phyloP scores from a whole-genome alignment of 495 filamentous ascomycete species.

The Aspergillus haitiensis region DNA sequence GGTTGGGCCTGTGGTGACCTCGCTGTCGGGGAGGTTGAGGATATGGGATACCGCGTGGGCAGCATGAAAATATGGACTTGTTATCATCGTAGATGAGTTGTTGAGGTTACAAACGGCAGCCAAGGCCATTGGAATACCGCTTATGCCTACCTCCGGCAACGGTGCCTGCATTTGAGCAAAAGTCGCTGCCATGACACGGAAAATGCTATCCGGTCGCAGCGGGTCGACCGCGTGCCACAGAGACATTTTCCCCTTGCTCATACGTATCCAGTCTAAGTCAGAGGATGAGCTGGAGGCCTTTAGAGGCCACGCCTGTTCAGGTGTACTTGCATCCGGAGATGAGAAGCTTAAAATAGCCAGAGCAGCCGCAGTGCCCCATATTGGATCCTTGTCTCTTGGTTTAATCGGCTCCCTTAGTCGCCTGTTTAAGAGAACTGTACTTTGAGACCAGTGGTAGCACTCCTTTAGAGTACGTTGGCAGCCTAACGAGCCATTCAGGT shows the following conservation, averaged over 20 bases:
- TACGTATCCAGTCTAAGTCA: conserved; percentile 44
- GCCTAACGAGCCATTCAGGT: conserved; percentile 31
- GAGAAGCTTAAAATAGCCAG: conserved; percentile 42
- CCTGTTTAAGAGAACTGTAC: conserved; percentile 39
- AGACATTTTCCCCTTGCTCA: conserved; percentile 46
- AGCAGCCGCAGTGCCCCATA: conserved; percentile 47
- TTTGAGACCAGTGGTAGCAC: conserved; percentile 46
- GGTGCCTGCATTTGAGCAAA: conserved; percentile 34
- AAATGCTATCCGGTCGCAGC: conserved; percentile 44
- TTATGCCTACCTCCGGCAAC: conserved; percentile 32
- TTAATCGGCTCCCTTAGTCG: conserved; percentile 35
- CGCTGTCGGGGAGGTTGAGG: conserved; percentile 27
- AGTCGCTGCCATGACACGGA: conserved; percentile 35
- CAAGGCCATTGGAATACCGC: conserved; percentile 35
- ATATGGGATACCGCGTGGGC: conserved; percentile 37
- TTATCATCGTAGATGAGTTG: conserved; percentile 34
- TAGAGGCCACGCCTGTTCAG: conserved; percentile 47
- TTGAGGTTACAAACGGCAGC: conserved; percentile 34
- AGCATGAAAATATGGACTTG: conserved; percentile 42
- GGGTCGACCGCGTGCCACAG: conserved; percentile 44
- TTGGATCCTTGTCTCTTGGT: conserved; percentile 42
- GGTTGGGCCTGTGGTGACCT: conserved; percentile 28
- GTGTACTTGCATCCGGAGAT: conserved; percentile 35
- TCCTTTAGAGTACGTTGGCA: conserved; percentile 37
- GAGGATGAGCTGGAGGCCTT: conserved; percentile 28